phyloP scores from a whole-genome alignment of 331 rosid species.

The Malus hybrid region DNA sequence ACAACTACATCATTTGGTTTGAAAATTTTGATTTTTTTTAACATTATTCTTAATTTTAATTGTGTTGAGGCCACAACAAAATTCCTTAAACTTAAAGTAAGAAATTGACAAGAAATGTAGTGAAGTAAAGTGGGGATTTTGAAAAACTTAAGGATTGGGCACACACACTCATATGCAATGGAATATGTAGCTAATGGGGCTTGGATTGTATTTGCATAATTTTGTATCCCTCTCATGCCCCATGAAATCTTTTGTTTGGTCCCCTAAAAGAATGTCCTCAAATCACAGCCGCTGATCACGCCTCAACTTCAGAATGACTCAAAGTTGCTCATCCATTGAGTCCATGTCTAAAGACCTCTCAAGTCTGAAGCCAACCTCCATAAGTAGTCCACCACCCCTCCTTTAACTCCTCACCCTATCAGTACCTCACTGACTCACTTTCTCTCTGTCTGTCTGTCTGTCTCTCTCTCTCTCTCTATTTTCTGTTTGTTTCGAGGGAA shows the following conservation, averaged over 20 bases:
- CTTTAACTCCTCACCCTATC: slow-evolving; percentile 8
- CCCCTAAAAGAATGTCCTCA: slow-evolving; percentile 10
- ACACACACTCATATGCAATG: background rate
- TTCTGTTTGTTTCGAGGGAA: background rate
- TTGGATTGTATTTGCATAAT: background rate
- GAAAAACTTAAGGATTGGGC: no score
- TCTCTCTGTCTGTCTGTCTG: background rate
- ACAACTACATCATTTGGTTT: no score
- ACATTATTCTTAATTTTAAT: no score
- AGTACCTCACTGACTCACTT: background rate
- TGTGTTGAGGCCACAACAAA: no score
- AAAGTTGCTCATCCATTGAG: background rate
- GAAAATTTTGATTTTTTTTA: no score
- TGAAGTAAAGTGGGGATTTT: no score
- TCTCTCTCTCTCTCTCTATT: background rate
- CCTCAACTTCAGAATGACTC: slow-evolving; percentile 14
- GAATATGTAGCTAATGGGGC: background rate
- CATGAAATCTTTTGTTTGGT: slow-evolving; percentile 18
- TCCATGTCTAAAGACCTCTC: background rate
- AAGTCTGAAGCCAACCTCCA: slow-evolving; percentile 4
- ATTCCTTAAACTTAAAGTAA: no score
- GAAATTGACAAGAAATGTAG: no score
- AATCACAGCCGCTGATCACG: slow-evolving; percentile 37
- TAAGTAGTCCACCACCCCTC: slow-evolving; percentile 27
- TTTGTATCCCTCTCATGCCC: background rate